phyloP scores from a whole-genome alignment of 2,329 filamentous ascomycete species.

The Cladophialophora immunda region DNA sequence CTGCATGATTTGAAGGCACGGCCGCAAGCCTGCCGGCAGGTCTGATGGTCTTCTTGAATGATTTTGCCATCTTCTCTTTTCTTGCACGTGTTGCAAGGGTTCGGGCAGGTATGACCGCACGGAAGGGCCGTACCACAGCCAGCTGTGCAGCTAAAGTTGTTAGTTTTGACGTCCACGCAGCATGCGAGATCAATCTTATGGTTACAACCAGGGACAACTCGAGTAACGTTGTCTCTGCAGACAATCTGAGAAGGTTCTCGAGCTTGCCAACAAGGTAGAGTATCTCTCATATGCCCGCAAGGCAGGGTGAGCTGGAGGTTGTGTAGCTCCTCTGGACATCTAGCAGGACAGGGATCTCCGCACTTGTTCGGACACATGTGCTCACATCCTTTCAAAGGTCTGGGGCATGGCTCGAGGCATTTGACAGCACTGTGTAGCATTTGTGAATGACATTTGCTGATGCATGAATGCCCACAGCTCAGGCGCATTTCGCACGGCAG shows the following conservation, averaged over 20 bases:
- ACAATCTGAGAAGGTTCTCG: conserved; percentile 57
- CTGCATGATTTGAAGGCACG: conserved; percentile 63
- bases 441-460: conserved; percentile 55
- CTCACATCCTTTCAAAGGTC: conserved; percentile 48
- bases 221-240: conserved; percentile 52
- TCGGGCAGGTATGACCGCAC: not conserved
- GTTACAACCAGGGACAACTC: not conserved
- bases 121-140: not conserved
- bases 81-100: conserved; percentile 60
- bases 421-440: conserved; percentile 51
- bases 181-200: not conserved
- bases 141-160: not conserved
- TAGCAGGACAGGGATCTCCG: conserved; percentile 49
- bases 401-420: conserved; percentile 53
- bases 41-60: conserved; percentile 50
- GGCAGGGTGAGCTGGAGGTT: conserved; percentile 41
- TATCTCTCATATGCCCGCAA: conserved; percentile 46
- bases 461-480: conserved; percentile 56
- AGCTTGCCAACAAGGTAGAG: conserved; percentile 48
- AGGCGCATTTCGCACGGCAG: conserved; percentile 58
- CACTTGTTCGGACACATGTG: conserved; percentile 54
- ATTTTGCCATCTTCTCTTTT: conserved; percentile 44
- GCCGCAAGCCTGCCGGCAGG: conserved; percentile 61
- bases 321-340: conserved; percentile 33
- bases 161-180: not conserved